Conservation (phyloP, 2,329 filamentous ascomycete genomes). For the Calonectria henricotiae region DNA sequence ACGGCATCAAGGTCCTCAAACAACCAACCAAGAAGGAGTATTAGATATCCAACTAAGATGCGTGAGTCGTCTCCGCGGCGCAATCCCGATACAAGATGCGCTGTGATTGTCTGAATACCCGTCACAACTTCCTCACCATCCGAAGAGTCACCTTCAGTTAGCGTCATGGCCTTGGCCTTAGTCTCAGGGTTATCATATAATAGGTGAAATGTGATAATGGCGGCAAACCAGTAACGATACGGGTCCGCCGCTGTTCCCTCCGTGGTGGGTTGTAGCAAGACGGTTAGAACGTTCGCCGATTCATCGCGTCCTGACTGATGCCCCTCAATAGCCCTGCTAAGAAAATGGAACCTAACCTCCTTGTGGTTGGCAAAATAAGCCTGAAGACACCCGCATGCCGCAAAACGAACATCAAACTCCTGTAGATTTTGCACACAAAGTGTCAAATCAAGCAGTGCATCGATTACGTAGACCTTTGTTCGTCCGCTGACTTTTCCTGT, state of each 20-base stretch:
- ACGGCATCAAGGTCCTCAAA: conserved; percentile 94
- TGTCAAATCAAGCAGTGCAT: conserved; percentile 88
- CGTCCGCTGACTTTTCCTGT: conserved; percentile 68
- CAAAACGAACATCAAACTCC: conserved; percentile 85
- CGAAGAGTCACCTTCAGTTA: conserved; percentile 91
- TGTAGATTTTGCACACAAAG: conserved; percentile 78
- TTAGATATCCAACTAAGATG: conserved; percentile 87
- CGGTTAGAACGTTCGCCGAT: conserved; percentile 89
- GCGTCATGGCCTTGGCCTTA: conserved; percentile 84
- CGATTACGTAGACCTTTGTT: conserved; percentile 88
- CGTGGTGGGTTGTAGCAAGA: conserved; percentile 79
- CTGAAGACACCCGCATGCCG: conserved; percentile 91
- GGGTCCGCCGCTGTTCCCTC: conserved; percentile 80
- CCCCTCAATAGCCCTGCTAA: conserved; percentile 90
- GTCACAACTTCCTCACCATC: conserved; percentile 96
- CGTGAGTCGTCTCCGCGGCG: conserved; percentile 84
- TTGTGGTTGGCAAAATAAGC: conserved; percentile 90
- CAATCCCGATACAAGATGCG: conserved; percentile 87
- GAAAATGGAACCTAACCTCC: conserved; percentile 87
- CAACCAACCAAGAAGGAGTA: conserved; percentile 90
- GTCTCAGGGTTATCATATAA: conserved; percentile 85
- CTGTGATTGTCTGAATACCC: conserved; percentile 89
- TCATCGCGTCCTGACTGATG: conserved; percentile 85
- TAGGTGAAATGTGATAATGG: conserved; percentile 88
- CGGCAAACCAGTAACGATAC: conserved; percentile 92